Evolutionary conservation across 75 land plant species (phyloP).

Genomic region (Cunninghamia lanceolata): DNA sequence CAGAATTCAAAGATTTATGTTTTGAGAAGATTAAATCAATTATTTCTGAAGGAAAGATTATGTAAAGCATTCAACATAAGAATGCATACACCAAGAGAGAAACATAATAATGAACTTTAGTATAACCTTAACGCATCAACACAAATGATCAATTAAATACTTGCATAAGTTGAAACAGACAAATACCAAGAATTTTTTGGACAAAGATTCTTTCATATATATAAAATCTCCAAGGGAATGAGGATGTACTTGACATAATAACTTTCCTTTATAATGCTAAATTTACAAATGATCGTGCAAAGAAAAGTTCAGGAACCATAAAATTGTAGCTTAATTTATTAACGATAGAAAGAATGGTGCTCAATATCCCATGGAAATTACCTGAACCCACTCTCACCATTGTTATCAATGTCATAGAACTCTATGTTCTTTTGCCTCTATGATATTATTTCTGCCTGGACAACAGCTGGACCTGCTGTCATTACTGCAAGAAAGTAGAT

Average conservation of each 20-base stretch:
- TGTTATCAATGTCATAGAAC: slow-evolving; percentile 69
- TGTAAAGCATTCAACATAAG: too few species aligned
- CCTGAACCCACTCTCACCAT: background rate
- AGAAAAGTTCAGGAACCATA: background rate
- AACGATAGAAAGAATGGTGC: background rate
- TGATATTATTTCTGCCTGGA: slow-evolving; percentile 97
- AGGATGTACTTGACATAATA: background rate
- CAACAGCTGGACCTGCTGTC: slow-evolving; percentile 88
- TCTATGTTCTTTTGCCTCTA: slow-evolving; percentile 97
- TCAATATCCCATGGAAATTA: too few species aligned
- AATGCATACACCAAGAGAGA: too few species aligned
- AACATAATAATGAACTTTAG: too few species aligned
- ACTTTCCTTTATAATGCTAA: background rate
- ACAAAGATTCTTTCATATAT: background rate
- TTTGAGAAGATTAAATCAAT: too few species aligned
- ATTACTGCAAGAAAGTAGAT: slow-evolving; percentile 87
- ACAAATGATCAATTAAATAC: too few species aligned
- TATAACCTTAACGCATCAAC: too few species aligned
- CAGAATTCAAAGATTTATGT: too few species aligned
- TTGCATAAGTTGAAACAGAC: background rate
- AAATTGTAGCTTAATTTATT: background rate
- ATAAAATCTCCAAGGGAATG: background rate
- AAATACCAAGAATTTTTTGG: background rate
- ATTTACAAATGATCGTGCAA: background rate
- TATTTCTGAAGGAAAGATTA: too few species aligned